Conservation (phyloP, 352 stramenopile genomes). For the Pythium rhizo-oryzae region DNA sequence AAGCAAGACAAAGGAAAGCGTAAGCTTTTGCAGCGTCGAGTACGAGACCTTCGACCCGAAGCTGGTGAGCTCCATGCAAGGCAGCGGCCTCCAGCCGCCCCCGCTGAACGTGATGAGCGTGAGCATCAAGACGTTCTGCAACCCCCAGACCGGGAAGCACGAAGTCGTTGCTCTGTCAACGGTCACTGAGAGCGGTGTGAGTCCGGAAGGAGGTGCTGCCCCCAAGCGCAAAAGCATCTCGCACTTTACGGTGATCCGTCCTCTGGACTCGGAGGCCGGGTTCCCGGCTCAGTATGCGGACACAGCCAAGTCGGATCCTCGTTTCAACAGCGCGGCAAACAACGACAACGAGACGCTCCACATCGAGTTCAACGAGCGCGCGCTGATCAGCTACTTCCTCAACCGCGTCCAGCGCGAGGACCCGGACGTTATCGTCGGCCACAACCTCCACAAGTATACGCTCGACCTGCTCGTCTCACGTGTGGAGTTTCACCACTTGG, state of each 20-base stretch:
- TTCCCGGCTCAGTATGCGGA: constrained; percentile 67
- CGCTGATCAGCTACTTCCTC: constrained; percentile 87
- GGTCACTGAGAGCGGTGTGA: constrained; percentile 79
- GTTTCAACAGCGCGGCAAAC: constrained; percentile 61
- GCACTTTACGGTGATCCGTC: constrained; percentile 84
- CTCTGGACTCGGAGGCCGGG: constrained; percentile 58
- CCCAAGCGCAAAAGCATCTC: constrained; percentile 47
- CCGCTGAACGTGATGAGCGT: constrained; percentile 96
- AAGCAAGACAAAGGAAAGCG: constrained; percentile 58
- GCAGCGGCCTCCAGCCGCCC: constrained; percentile 67
- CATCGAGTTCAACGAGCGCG: constrained; percentile 83
- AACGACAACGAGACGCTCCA: constrained; percentile 56
- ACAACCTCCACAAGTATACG: constrained; percentile 99
- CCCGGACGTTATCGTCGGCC: constrained; percentile 97
- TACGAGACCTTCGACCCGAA: constrained; percentile 93
- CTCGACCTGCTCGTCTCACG: constrained; percentile 97
- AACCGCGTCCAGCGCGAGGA: constrained; percentile 96
- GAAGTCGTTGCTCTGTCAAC: constrained; percentile 92
- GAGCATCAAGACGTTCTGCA: constrained; percentile 98
- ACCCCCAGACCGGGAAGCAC: constrained; percentile 95
- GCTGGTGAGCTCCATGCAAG: constrained; percentile 82
- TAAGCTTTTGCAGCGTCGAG: constrained; percentile 95
- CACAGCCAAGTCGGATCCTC: constrained; percentile 55
- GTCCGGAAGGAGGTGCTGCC: constrained; percentile 48
- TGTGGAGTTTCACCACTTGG: constrained; percentile 92